A percentile compares a stretch with the other conserved stretches of the same genome.
phyloP scores from a whole-genome alignment of 306 rosid genomes.

The Trichosanthes cucumerina region DNA sequence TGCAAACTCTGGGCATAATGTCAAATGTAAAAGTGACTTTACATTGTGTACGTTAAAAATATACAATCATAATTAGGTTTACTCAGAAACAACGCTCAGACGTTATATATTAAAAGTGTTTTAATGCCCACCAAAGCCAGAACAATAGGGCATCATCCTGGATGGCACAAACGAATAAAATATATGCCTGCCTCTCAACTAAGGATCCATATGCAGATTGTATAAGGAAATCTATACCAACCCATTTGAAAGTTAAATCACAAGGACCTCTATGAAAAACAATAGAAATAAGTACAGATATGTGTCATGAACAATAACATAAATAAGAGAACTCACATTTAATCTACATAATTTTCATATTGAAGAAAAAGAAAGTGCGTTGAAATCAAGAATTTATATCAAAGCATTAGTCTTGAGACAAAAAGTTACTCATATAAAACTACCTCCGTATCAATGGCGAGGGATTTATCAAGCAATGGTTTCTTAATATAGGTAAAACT shows the following conservation, averaged over 20 bases:
- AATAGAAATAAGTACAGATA: neutral
- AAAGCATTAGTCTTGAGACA: neutral
- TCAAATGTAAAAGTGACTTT: neutral
- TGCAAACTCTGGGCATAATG: slow-evolving; percentile 49
- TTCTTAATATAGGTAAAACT: slow-evolving; percentile 58
- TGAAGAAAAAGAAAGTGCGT: slow-evolving; percentile 1
- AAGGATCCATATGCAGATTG: neutral
- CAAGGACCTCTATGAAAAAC: neutral
- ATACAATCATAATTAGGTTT: neutral
- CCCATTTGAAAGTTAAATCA: neutral
- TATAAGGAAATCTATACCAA: neutral
- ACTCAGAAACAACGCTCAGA: neutral
- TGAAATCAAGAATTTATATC: neutral
- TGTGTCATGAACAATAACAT: neutral
- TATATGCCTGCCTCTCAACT: neutral
- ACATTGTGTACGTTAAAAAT: neutral
- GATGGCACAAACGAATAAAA: neutral
- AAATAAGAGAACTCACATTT: neutral
- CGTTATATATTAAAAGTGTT: neutral
- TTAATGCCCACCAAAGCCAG: neutral
- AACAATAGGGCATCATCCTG: neutral
- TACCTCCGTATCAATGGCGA: slow-evolving; percentile 67
- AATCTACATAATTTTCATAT: neutral
- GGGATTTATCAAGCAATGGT: slow-evolving; percentile 64
- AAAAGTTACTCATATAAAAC: slow-evolving; percentile 5